Base-by-base conservation (phyloP, 2,329 filamentous ascomycete species). In the Microdochium bolleyi region DNA sequence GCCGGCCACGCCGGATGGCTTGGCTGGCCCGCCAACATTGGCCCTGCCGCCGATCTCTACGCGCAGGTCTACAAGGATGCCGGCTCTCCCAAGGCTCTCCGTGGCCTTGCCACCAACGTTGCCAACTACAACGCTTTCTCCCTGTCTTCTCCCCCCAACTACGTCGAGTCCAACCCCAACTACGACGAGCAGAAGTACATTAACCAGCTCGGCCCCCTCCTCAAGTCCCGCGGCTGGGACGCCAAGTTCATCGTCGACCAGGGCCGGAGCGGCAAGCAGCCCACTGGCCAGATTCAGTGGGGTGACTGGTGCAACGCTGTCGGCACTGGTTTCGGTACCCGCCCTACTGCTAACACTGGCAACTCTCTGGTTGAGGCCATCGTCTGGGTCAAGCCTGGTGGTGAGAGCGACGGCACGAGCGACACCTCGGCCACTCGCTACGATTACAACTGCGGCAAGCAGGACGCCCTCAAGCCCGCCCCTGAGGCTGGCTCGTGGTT, bases 401-500 rank as follows among this genome's bases (percentile, higher is more conserved):
- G 72, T 54, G 71, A 73, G 58, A 85, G 68, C 48, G 67, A 70
- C 49, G 67, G 67, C 34, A 69, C 67, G 21, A 73, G 70, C 32
- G 60, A 75, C 52, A 68, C 65, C n/a, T 65, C 58, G 25, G 70
- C 77, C 9, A 51, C 62, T 4, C 72, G 77, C 50, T 82, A 78
- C 62, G 78, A 81, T 64, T 63, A 53, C 49, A 70, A 80, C 66
- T 84, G 82, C 56, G 80, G 81, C 25, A 67, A 72, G 9, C 56
- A 67, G 1, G 75, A 78, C 58, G 69, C 84, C 1, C 69, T 87
- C 41, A 65, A 80, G 66, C 85, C 85, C 2, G 83, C 85, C 1
- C 85, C 85, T 27, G 83, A 89, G 67, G 85, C 86, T 10, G 85
- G 86, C 27, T 70, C 74, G 9, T 89, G 85, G 85, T 86, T 86